Conservation (phyloP, 139 green algal genomes). For the Axilococcus clingmanii region DNA sequence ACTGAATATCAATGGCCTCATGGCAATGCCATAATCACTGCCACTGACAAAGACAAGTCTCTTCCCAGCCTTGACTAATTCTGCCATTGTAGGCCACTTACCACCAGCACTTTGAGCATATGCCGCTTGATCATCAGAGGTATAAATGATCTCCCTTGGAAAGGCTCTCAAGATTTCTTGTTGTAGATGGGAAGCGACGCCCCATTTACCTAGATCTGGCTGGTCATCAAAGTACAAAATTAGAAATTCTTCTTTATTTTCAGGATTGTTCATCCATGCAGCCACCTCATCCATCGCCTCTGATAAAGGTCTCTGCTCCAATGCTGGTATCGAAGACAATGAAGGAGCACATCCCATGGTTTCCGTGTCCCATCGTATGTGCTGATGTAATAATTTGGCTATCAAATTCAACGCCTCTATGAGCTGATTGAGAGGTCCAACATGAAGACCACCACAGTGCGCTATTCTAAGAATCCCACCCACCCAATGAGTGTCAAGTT, state of each 20-base stretch:
- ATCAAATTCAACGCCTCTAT: constrained; percentile 45
- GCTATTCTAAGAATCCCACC: constrained; percentile 49
- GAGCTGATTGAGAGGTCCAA: constrained; percentile 38
- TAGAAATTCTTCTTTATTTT: constrained; percentile 36
- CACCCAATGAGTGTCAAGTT: constrained; percentile 73
- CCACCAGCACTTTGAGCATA: constrained; percentile 2
- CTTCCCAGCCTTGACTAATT: constrained; percentile 32
- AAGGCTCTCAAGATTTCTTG: constrained; percentile 26
- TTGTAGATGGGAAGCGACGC: constrained; percentile 22
- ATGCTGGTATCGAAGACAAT: constrained; percentile 48
- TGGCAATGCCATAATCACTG: constrained; percentile 43
- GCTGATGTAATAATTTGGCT: constrained; percentile 36
- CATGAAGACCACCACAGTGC: constrained; percentile 66
- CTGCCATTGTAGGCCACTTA: constrained; percentile 21
- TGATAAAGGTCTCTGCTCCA: constrained; percentile 42
- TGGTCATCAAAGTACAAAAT: constrained; percentile 61
- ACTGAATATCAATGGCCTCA: constrained; percentile 35
- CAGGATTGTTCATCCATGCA: constrained; percentile 35
- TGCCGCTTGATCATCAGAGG: constrained; percentile 17
- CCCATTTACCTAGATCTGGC: constrained; percentile 41
- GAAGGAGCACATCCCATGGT: constrained; percentile 62
- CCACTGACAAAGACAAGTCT: constrained; percentile 39
- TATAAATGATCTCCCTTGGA: constrained; percentile 21
- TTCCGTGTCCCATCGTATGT: constrained; percentile 61
- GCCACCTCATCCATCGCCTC: constrained; percentile 43